Base-by-base conservation (phyloP, 257 asterid species). In the Lithospermum erythrorhizon region DNA sequence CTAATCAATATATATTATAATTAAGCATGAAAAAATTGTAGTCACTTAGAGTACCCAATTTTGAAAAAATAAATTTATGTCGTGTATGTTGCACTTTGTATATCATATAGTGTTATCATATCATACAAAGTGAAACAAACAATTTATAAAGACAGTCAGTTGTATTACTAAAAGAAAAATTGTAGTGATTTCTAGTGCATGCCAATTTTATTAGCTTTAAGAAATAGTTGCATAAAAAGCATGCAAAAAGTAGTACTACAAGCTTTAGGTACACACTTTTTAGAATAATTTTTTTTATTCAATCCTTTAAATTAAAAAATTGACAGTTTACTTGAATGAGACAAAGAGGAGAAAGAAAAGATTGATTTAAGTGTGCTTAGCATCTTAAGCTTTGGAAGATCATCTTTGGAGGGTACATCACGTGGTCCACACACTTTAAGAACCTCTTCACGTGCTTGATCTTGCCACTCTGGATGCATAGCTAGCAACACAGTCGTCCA, bases 401-500 rank as follows among this genome's bases (percentile, higher is more conserved):
- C 67, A 62, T 74, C 80, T 63, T 65, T 78, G 67, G 83, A 71
- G 58, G 83, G 83, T 15, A 71, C 21, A 67, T 64, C 70, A 78
- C 80, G 72, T 74, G 83, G 57, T 48, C 83, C 80, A 61, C 83
- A 78, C 73, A 75, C 80, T 59, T 71, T 74, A 65, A 74, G 68
- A 22, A 78, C 83, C 69, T 78, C 83, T 37, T 78, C 78, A 61
- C 83, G 80, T 74, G 80, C 83, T 59, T 21, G 65, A 52, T 61
- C 71, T 71, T 78, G 83, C 83, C 83, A 78, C 9, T 68, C 68
- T 55, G 80, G 83, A 73, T 78, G 73, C 83, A 78, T 78, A 5
- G 83, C 83, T 51, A 78, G 73, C 71, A 78, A 32, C 18, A 78
- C 76, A 62, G 83, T 78, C 35, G 80, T 78, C 83, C 83, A 78